Evolutionary conservation across 1,284 basidiomycete genomes (phyloP), one percentile per base, ranked within the genome.

Genomic region (Sporisorium reilianum): DNA sequence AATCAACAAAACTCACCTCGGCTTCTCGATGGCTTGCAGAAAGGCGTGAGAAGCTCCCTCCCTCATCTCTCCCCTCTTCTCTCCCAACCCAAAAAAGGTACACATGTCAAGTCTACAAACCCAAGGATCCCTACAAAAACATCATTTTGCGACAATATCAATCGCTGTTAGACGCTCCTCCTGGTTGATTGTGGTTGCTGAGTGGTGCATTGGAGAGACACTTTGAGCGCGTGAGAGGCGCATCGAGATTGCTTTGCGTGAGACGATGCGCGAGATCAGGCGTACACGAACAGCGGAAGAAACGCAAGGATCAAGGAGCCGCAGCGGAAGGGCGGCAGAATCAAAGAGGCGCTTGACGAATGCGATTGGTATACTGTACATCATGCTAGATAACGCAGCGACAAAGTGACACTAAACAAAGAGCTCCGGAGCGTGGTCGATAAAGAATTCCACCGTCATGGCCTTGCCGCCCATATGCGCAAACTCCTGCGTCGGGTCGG

Each of bases 391-490:
- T 28, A 10, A 18, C 5, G 30, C 30, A 30, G 30, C 30, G 30
- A 30, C 30, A 30, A 30, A 36, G 34, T 14, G 34, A 38, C 4
- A 9, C 26, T 48, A 72, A 25, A 41, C 51, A 22, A 74, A 74
- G 16, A 74, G 57, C 12, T 74, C 61, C 0, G 53, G 70, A 4
- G 70, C 70, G 36, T 74, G 56, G 12, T 74, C 70, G 45, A 74
- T 74, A 23, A 64, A 74, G 54, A 64, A 79, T 34, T 84, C 80
- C 61, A 84, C 88, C 75, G 92, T 91, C 72, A 95, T 89, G 11
- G 95, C 93, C 86, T 96, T 97, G 68, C 94, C 93, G 12, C 94
- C 95, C 94, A 95, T 96, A 84, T 98, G 95, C 70, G 91, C 92
- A 87, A 97, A 97, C 86, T 98, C 96, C 36, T 93, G 90, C 40